phyloP scores from a whole-genome alignment of 768 basidiomycete species.

The Kwoniella newhampshirensis region DNA sequence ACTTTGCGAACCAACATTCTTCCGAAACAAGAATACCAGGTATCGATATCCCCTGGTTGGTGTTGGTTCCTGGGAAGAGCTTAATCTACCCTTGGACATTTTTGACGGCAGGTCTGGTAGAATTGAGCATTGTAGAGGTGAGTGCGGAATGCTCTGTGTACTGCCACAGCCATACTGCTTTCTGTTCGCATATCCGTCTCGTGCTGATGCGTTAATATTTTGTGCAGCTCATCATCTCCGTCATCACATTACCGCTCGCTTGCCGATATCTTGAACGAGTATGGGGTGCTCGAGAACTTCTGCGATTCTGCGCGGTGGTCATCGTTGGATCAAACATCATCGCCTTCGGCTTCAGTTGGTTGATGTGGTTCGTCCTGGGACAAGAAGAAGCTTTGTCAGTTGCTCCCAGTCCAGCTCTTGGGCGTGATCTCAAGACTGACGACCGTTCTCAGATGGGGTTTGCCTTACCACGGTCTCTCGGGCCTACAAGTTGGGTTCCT shows the following conservation, averaged over 20 bases:
- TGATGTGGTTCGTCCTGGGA: constrained; percentile 65
- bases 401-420: neutral
- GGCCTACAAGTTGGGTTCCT: constrained; percentile 82
- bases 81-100: constrained; percentile 91
- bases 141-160: constrained; percentile 44
- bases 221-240: constrained; percentile 70
- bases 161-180: neutral
- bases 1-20: constrained; percentile 21
- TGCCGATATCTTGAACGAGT: constrained; percentile 88
- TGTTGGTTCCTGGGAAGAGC: constrained; percentile 75
- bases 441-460: constrained; percentile 66
- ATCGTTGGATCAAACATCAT: constrained; percentile 83
- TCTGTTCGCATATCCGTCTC: too few relatives aligned
- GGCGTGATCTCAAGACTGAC: neutral
- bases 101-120: constrained; percentile 82
- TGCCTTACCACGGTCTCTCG: constrained; percentile 89
- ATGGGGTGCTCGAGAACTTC: constrained; percentile 83
- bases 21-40: constrained; percentile 8
- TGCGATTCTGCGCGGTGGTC: constrained; percentile 79
- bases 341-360: constrained; percentile 81
- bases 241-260: constrained; percentile 75
- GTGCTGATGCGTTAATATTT: constrained; percentile 4
- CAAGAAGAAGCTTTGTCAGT: constrained; percentile 60
- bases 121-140: constrained; percentile 80
- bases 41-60: constrained; percentile 63